Evolutionary conservation across 75 land plant species (phyloP).

Genomic region (Picea glauca): DNA sequence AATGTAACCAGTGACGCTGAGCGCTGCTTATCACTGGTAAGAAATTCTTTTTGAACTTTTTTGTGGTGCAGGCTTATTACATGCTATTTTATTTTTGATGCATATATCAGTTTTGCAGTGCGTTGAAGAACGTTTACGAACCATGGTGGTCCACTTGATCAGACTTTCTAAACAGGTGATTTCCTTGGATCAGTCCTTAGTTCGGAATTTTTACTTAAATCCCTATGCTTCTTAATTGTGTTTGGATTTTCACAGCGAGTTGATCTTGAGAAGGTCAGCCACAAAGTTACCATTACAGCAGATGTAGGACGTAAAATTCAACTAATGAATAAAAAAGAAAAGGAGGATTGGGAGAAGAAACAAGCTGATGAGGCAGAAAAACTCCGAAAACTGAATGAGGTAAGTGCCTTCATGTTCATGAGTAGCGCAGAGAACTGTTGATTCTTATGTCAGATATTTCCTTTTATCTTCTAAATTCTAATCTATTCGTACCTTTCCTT

Average conservation of each 20-base stretch:
- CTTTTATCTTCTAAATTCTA: not conserved
- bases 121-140: conserved; percentile 82
- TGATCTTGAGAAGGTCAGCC: conserved; percentile 73
- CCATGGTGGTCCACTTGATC: conserved; percentile 53
- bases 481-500: not conserved
- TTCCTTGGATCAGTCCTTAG: not conserved
- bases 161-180: conserved; percentile 85
- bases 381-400: conserved; percentile 70
- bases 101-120: conserved; percentile 34
- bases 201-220: not conserved
- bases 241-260: conserved; percentile 42
- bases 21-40: conserved; percentile 89
- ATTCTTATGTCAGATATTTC: not conserved
- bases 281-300: conserved; percentile 55
- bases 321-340: conserved; percentile 56
- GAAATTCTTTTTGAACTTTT: conserved; percentile 6
- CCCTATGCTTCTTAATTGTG: not conserved
- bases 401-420: conserved; percentile 6
- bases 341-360: conserved; percentile 80
- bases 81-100: not conserved
- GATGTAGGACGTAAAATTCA: conserved; percentile 77
- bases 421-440: not conserved
- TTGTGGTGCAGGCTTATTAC: not conserved
- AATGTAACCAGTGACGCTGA: conserved; percentile 76
- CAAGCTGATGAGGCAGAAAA: conserved; percentile 81